Evolutionary conservation across 176 grass and related monocot species (phyloP).

Genomic region (Oropetium thomaeum): DNA sequence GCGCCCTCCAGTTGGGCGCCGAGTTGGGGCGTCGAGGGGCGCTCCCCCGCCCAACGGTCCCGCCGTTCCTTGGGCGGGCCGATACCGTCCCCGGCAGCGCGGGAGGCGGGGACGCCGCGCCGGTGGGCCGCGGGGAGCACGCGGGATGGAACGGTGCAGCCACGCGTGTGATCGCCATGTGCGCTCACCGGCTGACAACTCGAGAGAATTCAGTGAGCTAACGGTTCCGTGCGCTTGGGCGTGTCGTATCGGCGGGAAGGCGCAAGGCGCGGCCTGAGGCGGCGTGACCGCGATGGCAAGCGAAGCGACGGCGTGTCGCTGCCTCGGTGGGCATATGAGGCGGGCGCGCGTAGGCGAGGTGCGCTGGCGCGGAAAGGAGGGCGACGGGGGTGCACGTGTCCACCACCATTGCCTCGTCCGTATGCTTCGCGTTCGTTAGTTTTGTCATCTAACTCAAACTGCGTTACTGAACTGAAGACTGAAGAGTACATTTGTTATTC

Average conservation of each 20-base stretch:
- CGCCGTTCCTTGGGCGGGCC: constrained; percentile 16
- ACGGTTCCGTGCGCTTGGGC: background rate
- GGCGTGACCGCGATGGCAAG: background rate
- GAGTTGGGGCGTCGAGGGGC: constrained; percentile 5
- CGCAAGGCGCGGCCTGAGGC: background rate
- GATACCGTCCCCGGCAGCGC: background rate
- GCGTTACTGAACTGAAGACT: too few species aligned
- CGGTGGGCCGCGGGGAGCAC: background rate
- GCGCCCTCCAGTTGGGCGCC: background rate
- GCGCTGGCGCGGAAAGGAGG: background rate
- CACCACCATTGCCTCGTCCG: background rate
- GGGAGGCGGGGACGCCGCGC: background rate
- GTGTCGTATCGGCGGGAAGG: background rate
- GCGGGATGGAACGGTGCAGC: constrained; percentile 3
- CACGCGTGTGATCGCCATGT: constrained; percentile 19
- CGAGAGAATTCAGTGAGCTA: background rate
- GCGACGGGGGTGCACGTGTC: background rate
- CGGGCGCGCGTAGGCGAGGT: background rate
- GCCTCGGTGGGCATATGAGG: background rate
- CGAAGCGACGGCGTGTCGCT: background rate
- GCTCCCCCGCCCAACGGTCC: background rate
- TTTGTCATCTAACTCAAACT: background rate
- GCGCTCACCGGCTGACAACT: background rate
- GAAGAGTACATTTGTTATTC: too few species aligned
- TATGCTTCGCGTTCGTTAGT: background rate